Evolutionary conservation across 257 asterid genomes (phyloP), one percentile per base, ranked within the genome.

Genomic region (Rauvolfia tetraphylla): DNA sequence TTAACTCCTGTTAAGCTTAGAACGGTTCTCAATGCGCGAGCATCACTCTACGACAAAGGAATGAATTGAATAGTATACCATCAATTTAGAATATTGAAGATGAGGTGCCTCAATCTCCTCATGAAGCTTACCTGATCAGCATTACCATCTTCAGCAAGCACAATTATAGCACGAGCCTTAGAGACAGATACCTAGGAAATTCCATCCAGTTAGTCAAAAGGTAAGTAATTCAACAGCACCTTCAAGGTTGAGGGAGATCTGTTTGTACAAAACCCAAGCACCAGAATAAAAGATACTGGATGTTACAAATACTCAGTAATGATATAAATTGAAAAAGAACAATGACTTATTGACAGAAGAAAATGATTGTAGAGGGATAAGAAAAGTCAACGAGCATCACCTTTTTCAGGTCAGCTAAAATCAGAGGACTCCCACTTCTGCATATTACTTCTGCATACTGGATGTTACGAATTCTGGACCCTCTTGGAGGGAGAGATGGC

Each of bases 131-230:
- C 98, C 97, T 88, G 97, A 76, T 92, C 93, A 69, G 97, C 97
- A 75, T 89, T 92, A 82, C 97, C 97, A 80, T 92, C 98, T 80
- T 92, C 97, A 75, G 97, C 98, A 81, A 92, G 97, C 82, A 92
- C 96, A 86, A 92, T 77, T 84, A 92, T 87, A 71, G 96, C 96
- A 81, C 97, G 97, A 53, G 98, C 98, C 89, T 92, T 92, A 27
- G 98, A 88, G 80, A 92, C 97, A 48, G 98, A 92, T 67, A 92
- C 98, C 98, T 92, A 81, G 65, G 73, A 76, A 80, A 78, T 27
- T 78, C 61, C 56, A 66, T 68, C 76, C 71, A 74, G 73, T 87
- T 76, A 87, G 74, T 85, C 77, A 68, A 58, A 71, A 79, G 77
- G 71, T 75, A 59, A 10, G 42, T 72, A 78, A 51, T 44, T 23